Conservation (phyloP, 2,329 filamentous ascomycete genomes). For the Paecilomyces variotii region DNA sequence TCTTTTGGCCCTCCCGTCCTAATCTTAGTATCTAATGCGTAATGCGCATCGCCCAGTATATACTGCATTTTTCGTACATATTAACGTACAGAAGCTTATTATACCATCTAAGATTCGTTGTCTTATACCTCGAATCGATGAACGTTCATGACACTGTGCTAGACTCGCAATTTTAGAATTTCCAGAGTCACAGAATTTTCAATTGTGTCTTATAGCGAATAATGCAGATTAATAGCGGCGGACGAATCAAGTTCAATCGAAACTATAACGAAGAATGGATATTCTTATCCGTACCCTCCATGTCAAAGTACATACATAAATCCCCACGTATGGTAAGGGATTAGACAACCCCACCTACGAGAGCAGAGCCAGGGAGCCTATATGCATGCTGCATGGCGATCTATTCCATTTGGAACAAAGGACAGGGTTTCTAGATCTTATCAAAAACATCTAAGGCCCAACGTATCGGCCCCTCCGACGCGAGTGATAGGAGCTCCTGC, state of each 20-base stretch:
- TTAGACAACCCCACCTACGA: too few species aligned
- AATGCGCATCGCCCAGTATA: background rate
- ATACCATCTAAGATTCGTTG: background rate
- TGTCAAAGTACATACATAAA: background rate
- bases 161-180: background rate
- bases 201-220: background rate
- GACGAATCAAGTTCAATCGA: background rate
- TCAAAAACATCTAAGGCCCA: background rate
- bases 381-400: too few species aligned
- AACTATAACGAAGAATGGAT: too few species aligned
- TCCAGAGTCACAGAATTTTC: background rate
- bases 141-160: background rate
- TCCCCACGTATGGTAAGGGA: too few species aligned
- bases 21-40: background rate
- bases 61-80: background rate
- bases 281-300: too few species aligned
- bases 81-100: background rate
- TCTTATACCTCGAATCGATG: background rate
- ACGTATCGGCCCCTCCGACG: background rate
- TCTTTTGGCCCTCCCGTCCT: conserved; percentile 16
- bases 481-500: background rate
- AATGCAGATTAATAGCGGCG: background rate
- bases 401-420: too few species aligned
- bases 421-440: background rate
- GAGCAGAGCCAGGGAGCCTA: too few species aligned